These are phyloP conservation scores for Xerocomus amazonicus DNA, from an alignment of 1,284 basidiomycete genomes.

Conservation along the genomic window DNA sequence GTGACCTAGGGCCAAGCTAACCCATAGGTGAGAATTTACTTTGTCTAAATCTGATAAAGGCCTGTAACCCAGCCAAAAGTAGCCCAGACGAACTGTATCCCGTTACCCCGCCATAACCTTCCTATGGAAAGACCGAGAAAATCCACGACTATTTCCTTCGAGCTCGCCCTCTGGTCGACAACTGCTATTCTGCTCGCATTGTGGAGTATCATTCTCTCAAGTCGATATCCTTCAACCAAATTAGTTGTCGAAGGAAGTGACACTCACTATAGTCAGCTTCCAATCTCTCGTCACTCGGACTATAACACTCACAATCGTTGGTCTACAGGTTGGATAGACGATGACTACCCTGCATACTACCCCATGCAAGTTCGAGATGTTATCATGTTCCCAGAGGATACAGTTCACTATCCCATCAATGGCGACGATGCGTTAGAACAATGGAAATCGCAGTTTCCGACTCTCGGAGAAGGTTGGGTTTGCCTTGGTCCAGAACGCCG, in stretches of 20 bases:
- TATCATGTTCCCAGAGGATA: slow-evolving; percentile 28
- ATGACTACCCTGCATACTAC: slow-evolving; percentile 28
- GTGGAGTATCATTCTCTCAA: slow-evolving; percentile 18
- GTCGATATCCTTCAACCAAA: not conserved
- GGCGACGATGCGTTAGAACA: slow-evolving; percentile 21
- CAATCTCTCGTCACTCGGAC: not conserved
- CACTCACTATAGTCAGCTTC: slow-evolving; percentile 18
- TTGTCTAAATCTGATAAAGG: no score
- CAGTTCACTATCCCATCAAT: slow-evolving; percentile 25
- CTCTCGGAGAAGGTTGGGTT: slow-evolving; percentile 22
- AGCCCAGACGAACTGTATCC: not conserved
- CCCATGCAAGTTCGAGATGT: slow-evolving; percentile 21
- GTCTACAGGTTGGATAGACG: slow-evolving; percentile 23
- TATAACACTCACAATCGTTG: slow-evolving; percentile 5
- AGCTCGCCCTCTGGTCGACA: slow-evolving; percentile 24
- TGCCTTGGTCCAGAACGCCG: slow-evolving; percentile 26
- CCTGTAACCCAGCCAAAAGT: not conserved
- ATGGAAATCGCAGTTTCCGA: slow-evolving; percentile 26
- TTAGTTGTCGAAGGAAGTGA: not conserved
- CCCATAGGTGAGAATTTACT: no score
- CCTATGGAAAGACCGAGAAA: slow-evolving; percentile 14
- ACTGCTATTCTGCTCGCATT: slow-evolving; percentile 19
- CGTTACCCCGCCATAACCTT: not conserved
- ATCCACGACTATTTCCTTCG: slow-evolving; percentile 6
- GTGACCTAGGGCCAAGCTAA: no score